Evolutionary conservation across 2,329 filamentous ascomycete species (phyloP), one percentile per base, ranked within the genome.

Genomic region (Microdochium bolleyi): DNA sequence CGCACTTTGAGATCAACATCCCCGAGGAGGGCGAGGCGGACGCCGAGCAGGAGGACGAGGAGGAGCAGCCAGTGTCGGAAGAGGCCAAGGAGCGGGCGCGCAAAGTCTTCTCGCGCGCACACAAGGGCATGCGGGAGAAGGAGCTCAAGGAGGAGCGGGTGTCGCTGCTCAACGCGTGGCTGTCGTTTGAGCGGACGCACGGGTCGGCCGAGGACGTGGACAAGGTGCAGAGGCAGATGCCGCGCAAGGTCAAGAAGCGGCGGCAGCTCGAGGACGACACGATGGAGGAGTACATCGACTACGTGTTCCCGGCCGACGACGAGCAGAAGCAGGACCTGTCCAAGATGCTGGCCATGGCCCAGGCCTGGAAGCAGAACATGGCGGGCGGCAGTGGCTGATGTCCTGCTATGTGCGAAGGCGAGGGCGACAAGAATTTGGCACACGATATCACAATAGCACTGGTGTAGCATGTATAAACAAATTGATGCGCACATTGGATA

Each of bases 221-320:
- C 57, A 85, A 84, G 63, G 88, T 99, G 57, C 86, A 94, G 71
- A 89, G 86, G 67, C 89, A 95, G 76, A 95, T 97, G 91, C 94
- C 94, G 32, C 82, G 92, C 58, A 85, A 86, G 71, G 88, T 89
- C 64, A 97, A 96, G 84, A 92, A 94, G 78, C 80, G 90, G 64
- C 86, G 94, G 69, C 90, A 85, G 79, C 71, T 96, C 68, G 92
- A 95, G 66, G 92, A 96, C 70, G 92, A 94, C 67, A 85, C 83
- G 37, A 96, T 90, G 74, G 91, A 99, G 77, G 94, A 99, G 73
- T 97, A 96, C 70, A 83, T 94, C 72, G 94, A 97, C 69, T 97
- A 95, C 63, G 83, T 99, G 32, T 99, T 99, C 82, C 94, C 94
- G 1, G 91, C 89, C 3, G 94, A 97, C 73, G 92, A 96, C 68